Conservation (phyloP, 768 basidiomycete genomes). For the Termitomyces sp. region DNA sequence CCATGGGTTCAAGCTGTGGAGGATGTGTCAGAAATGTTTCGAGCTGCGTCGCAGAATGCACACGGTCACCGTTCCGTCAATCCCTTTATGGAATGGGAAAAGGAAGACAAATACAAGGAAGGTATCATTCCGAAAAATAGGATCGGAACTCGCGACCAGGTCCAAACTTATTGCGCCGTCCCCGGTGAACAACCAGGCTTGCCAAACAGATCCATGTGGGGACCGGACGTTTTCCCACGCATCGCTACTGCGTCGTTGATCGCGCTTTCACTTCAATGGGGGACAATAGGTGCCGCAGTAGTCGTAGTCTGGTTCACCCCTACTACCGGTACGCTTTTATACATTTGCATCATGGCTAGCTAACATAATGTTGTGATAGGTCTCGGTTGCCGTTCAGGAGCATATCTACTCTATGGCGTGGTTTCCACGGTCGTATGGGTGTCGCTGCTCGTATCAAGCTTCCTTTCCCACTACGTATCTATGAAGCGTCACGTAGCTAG, state of each 20-base stretch:
- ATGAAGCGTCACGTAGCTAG: not conserved
- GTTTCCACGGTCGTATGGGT: constrained; percentile 29
- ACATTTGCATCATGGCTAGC: no score
- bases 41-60: constrained; percentile 17
- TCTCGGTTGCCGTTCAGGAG: constrained; percentile 29
- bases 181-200: no score
- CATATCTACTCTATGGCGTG: constrained; percentile 26
- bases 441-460: constrained; percentile 23
- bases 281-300: constrained; percentile 22
- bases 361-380: constrained; percentile 13
- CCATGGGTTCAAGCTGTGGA: constrained; percentile 26
- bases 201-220: constrained; percentile 6
- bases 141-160: constrained; percentile 16
- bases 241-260: constrained; percentile 16
- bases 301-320: constrained; percentile 23
- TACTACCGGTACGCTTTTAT: constrained; percentile 15
- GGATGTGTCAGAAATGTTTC: constrained; percentile 19
- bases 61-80: constrained; percentile 16
- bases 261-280: constrained; percentile 24
- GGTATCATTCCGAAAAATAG: constrained; percentile 11
- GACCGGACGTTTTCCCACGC: constrained; percentile 16
- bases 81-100: constrained; percentile 11
- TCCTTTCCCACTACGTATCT: constrained; percentile 23
- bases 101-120: constrained; percentile 4
- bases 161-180: constrained; percentile 11